Conservation (phyloP, 345 rosid species). For the Trapa bicornis region DNA sequence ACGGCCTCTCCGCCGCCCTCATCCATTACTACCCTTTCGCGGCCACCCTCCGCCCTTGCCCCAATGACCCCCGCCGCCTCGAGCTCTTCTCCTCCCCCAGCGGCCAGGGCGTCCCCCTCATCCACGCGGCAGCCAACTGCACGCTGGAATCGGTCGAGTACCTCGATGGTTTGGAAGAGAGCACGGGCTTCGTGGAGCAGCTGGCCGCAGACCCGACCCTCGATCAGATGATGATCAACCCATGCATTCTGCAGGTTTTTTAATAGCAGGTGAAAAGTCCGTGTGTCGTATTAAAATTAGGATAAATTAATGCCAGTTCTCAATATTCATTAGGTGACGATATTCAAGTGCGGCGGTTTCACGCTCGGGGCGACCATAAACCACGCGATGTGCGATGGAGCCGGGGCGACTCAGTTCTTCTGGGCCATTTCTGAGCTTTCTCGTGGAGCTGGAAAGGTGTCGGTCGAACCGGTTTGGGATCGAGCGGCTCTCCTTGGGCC, state of each 20-base stretch:
- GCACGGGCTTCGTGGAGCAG: conserved; percentile 34
- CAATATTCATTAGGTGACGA: conserved; percentile 23
- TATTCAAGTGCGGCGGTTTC: conserved; percentile 67
- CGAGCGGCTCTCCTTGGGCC: conserved; percentile 46
- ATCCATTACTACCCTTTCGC: conserved; percentile 44
- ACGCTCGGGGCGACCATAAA: conserved; percentile 58
- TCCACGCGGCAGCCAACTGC: conserved; percentile 42
- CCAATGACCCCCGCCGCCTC: conserved; percentile 24
- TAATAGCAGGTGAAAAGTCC: background rate
- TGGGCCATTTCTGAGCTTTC: conserved; percentile 55
- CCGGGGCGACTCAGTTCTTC: conserved; percentile 78
- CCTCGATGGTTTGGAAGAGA: conserved; percentile 37
- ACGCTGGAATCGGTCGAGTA: conserved; percentile 39
- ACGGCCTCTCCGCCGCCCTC: conserved; percentile 39
- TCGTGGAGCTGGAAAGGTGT: conserved; percentile 36
- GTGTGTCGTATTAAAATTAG: too few relatives aligned
- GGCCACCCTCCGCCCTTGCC: conserved; percentile 25
- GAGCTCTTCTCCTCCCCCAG: conserved; percentile 29
- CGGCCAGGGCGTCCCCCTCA: conserved; percentile 48
- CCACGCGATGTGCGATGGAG: conserved; percentile 62
- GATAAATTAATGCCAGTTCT: background rate
- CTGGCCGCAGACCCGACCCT: conserved; percentile 48
- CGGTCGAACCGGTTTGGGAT: conserved; percentile 58
- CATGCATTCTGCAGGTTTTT: conserved; percentile 44
- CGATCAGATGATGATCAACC: conserved; percentile 38